A percentile compares a stretch with the other conserved stretches of the same genome.
phyloP scores from a whole-genome alignment of 2,329 filamentous ascomycete genomes.

The Penicillium thymicola region DNA sequence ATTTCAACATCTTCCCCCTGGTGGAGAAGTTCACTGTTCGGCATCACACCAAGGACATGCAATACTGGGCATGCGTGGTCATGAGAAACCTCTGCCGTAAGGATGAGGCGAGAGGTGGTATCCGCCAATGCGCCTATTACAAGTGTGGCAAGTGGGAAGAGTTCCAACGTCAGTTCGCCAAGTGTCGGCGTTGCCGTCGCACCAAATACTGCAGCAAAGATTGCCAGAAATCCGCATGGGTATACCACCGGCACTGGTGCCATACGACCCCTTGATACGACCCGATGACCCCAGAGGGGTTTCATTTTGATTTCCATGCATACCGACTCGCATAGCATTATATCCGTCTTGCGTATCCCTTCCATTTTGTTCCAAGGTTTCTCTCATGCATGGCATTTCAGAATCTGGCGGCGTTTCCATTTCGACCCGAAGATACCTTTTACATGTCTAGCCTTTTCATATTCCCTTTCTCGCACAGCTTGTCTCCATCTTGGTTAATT shows the following conservation, averaged over 20 bases:
- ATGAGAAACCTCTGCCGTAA: constrained; percentile 99
- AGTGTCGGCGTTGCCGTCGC: constrained; percentile 89
- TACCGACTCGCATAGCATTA: constrained; percentile 39
- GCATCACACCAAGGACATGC: constrained; percentile 95
- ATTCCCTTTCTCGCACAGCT: constrained; percentile 11
- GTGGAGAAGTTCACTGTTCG: constrained; percentile 98
- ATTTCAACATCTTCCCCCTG: constrained; percentile 97
- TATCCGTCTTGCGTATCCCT: constrained; percentile 25
- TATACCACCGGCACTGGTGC: constrained; percentile 97
- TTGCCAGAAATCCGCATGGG: constrained; percentile 98
- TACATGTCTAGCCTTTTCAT: constrained; percentile 27
- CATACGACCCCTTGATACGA: constrained; percentile 43
- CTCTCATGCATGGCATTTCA: constrained; percentile 37
- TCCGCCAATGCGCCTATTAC: constrained; percentile 96
- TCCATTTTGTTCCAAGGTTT: constrained; percentile 28
- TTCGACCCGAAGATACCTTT: constrained; percentile 39
- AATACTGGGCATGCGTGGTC: constrained; percentile 98
- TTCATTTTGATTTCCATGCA: constrained; percentile 33
- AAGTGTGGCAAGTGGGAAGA: constrained; percentile 99
- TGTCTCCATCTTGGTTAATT: constrained; percentile 6
- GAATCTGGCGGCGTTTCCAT: constrained; percentile 37
- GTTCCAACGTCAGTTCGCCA: constrained; percentile 93
- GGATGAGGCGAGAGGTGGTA: constrained; percentile 89
- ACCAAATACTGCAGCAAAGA: constrained; percentile 99
- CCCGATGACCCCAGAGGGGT: constrained; percentile 25